Conservation (phyloP, 2,329 filamentous ascomycete species). For the Fusarium sp. region DNA sequence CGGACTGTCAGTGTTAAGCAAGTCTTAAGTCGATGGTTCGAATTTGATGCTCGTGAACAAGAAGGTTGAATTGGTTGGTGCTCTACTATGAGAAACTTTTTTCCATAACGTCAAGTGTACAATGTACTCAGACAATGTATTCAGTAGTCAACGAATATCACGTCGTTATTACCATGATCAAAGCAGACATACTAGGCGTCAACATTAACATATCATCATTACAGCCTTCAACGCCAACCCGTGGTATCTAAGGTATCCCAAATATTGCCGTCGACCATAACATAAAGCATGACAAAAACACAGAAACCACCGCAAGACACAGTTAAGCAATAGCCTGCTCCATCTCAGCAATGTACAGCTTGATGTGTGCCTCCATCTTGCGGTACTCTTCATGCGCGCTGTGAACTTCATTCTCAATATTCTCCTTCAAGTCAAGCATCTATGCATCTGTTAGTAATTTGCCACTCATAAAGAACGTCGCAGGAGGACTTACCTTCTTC, state of each 20-base stretch:
- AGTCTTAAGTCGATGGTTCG: constrained; percentile 75
- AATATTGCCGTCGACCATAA: constrained; percentile 30
- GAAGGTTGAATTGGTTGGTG: background rate
- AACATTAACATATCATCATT: constrained; percentile 35
- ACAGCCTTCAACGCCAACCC: constrained; percentile 53
- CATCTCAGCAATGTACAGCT: constrained; percentile 98
- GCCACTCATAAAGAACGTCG: background rate
- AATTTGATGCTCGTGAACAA: constrained; percentile 26
- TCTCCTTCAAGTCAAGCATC: constrained; percentile 98
- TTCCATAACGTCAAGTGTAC: background rate
- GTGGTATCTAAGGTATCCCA: constrained; percentile 51
- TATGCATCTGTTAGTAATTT: constrained; percentile 54
- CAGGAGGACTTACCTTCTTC: constrained; percentile 79
- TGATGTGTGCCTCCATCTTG: constrained; percentile 97
- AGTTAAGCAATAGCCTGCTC: constrained; percentile 77
- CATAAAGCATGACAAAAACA: constrained; percentile 23
- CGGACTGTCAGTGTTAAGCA: constrained; percentile 67
- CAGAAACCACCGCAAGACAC: background rate
- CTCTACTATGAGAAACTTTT: background rate
- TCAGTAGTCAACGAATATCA: constrained; percentile 2
- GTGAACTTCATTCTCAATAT: constrained; percentile 94
- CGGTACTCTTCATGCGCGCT: constrained; percentile 92
- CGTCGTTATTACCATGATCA: constrained; percentile 12
- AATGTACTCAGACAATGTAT: background rate
- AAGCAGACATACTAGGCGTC: constrained; percentile 13